Conservation (phyloP, 192 early-diverging fungal species). For the Coemansia aciculifera region DNA sequence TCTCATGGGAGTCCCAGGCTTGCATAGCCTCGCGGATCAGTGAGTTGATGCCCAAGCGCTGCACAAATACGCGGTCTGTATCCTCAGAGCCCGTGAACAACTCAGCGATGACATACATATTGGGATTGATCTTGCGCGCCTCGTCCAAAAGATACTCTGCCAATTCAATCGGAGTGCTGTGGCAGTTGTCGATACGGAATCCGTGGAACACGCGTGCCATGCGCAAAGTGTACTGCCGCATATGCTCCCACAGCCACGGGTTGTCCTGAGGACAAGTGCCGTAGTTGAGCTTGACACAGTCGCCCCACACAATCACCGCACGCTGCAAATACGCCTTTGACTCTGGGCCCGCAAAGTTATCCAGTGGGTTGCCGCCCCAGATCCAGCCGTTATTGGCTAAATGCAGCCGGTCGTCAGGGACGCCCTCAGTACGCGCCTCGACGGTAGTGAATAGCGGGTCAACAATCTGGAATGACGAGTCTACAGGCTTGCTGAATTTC, state of each 20-base stretch:
- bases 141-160: slow-evolving; percentile 90
- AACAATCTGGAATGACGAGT: slow-evolving; percentile 75
- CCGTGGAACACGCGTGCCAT: slow-evolving; percentile 92
- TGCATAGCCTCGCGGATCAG: slow-evolving; percentile 98
- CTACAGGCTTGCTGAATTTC: slow-evolving; percentile 65
- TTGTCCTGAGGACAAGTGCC: slow-evolving; percentile 79
- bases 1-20: slow-evolving; percentile 89
- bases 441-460: slow-evolving; percentile 97
- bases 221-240: slow-evolving; percentile 82
- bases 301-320: slow-evolving; percentile 98
- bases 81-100: slow-evolving; percentile 97
- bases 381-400: slow-evolving; percentile 98
- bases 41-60: slow-evolving; percentile 91
- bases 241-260: slow-evolving; percentile 96
- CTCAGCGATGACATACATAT: slow-evolving; percentile 97
- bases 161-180: slow-evolving; percentile 95
- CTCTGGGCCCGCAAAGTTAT: slow-evolving; percentile 87
- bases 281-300: slow-evolving; percentile 98
- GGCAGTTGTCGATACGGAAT: slow-evolving; percentile 99
- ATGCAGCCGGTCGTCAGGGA: slow-evolving; percentile 68
- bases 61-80: slow-evolving; percentile 90
- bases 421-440: slow-evolving; percentile 60
- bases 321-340: slow-evolving; percentile 90
- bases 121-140: slow-evolving; percentile 78
- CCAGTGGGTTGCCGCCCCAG: slow-evolving; percentile 85